Percentiles rank a stretch among this genome's conserved stretches.
phyloP scores from a whole-genome alignment of 768 basidiomycete species.

The Dioszegia hungarica region DNA sequence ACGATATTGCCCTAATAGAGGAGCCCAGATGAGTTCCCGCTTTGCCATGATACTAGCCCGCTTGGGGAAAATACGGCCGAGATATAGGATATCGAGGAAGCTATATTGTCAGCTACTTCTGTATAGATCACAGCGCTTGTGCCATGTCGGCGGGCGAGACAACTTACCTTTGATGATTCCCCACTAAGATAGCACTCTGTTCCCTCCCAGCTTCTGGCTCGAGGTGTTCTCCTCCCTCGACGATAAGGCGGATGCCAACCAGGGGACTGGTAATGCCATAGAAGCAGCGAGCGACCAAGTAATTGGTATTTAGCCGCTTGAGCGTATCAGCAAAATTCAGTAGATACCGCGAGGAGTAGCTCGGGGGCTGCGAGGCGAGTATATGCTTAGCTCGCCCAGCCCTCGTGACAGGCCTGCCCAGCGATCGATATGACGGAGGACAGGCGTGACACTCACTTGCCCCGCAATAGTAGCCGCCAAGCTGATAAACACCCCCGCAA shows the following conservation, averaged over 20 bases:
- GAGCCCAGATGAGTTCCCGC: slow-evolving; percentile 76
- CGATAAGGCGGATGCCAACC: slow-evolving; percentile 64
- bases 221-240: slow-evolving; percentile 84
- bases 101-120: slow-evolving; percentile 14
- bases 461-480: slow-evolving; percentile 59
- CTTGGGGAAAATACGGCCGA: slow-evolving; percentile 79
- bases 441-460: slow-evolving; percentile 46
- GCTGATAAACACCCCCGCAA: slow-evolving; percentile 66
- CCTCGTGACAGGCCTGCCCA: neutral
- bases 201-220: slow-evolving; percentile 26
- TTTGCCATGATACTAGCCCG: slow-evolving; percentile 87
- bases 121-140: neutral
- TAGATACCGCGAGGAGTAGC: no score
- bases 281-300: slow-evolving; percentile 76
- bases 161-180: slow-evolving; percentile 73
- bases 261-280: slow-evolving; percentile 62
- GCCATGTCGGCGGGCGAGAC: neutral
- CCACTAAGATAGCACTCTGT: slow-evolving; percentile 63
- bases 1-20: slow-evolving; percentile 77
- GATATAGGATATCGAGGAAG: slow-evolving; percentile 58
- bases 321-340: neutral
- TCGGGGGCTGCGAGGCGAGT: no score
- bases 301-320: slow-evolving; percentile 70
- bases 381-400: no score
- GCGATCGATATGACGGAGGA: neutral